Evolutionary conservation across 148 eudicot species (phyloP).

Genomic region (Drosera capensis): DNA sequence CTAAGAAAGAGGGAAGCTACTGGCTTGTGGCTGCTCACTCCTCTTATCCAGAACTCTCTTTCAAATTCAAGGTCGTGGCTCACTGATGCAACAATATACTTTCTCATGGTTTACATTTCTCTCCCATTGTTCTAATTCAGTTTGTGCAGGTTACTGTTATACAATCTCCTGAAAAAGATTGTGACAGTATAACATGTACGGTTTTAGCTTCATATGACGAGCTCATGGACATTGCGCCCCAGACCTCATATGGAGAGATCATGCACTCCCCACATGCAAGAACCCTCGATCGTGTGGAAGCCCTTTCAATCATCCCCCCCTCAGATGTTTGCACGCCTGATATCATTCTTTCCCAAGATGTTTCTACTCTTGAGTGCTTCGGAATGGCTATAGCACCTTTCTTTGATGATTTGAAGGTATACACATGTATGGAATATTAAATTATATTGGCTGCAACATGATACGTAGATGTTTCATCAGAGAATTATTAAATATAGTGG

Average conservation of each 20-base stretch:
- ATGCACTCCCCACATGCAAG: background rate
- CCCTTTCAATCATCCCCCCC: background rate
- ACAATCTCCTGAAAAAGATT: conserved; percentile 9
- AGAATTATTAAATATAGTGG: too few species aligned
- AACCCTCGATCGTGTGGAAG: background rate
- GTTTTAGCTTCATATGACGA: conserved; percentile 3
- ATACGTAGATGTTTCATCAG: too few species aligned
- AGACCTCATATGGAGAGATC: background rate
- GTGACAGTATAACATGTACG: conserved; percentile 2
- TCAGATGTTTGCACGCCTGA: background rate
- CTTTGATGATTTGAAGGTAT: too few species aligned
- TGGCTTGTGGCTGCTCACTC: conserved; percentile 37
- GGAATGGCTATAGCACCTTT: too few species aligned
- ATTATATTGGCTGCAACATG: too few species aligned
- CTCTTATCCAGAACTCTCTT: conserved; percentile 27
- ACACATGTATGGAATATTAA: too few species aligned
- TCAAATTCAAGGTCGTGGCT: conserved; percentile 33
- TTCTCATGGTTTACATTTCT: background rate
- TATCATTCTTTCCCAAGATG: background rate
- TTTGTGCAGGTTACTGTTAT: conserved; percentile 19
- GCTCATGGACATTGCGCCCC: background rate
- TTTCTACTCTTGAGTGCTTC: too few species aligned
- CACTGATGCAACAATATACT: background rate
- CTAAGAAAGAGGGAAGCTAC: conserved; percentile 26
- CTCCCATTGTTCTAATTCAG: background rate